phyloP scores from a whole-genome alignment of 1,284 basidiomycete genomes.

The Irpex sp. region DNA sequence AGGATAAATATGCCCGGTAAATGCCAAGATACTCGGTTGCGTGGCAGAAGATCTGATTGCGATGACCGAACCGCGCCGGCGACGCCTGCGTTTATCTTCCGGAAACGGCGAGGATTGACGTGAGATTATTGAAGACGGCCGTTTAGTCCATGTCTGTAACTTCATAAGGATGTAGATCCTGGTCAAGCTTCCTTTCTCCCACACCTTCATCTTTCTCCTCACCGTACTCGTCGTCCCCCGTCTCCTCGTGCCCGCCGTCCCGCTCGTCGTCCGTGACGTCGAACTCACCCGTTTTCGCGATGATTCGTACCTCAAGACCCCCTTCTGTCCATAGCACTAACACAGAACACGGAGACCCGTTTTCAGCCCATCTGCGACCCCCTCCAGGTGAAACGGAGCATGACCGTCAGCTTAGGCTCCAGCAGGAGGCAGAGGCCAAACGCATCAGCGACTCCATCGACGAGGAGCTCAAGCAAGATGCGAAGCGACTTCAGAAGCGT shows the following conservation, averaged over 20 bases:
- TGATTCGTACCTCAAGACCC: conserved; percentile 45
- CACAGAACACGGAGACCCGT: conserved; percentile 60
- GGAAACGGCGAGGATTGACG: background rate
- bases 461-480: conserved; percentile 68
- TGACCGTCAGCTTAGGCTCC: conserved; percentile 56
- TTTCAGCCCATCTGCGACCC: conserved; percentile 64
- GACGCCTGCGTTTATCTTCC: background rate
- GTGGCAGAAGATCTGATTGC: background rate
- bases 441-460: conserved; percentile 75
- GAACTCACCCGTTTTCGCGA: conserved; percentile 23
- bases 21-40: background rate
- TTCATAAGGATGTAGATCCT: conserved; percentile 9
- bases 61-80: background rate
- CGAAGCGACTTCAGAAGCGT: conserved; percentile 55
- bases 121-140: background rate
- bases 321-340: conserved; percentile 56
- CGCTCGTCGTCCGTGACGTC: conserved; percentile 29
- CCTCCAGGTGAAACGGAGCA: conserved; percentile 61
- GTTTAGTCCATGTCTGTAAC: background rate
- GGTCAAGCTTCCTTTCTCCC: conserved; percentile 11
- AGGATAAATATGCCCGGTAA: background rate
- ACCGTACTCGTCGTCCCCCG: conserved; percentile 23
- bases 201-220: conserved; percentile 16
- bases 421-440: conserved; percentile 67
- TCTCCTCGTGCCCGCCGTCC: conserved; percentile 33